Evolutionary conservation across 2,329 filamentous ascomycete species (phyloP).

Genomic region (Cladosporium sp.): DNA sequence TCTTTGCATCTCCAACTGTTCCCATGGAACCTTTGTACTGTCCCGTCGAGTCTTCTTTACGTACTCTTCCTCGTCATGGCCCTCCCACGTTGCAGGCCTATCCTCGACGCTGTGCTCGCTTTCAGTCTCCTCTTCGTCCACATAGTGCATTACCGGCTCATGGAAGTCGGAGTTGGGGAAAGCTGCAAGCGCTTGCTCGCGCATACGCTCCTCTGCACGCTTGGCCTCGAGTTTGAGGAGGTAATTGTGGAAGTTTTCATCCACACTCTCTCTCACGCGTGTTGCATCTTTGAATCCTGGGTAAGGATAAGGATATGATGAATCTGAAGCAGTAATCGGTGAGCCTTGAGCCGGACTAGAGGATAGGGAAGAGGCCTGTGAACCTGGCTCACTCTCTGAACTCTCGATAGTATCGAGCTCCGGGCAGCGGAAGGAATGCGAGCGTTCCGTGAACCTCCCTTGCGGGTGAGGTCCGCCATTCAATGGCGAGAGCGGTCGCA

Average conservation of each 20-base stretch:
- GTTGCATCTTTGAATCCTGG: constrained; percentile 51
- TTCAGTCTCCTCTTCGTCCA: constrained; percentile 64
- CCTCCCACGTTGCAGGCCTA: constrained; percentile 42
- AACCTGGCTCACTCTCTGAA: constrained; percentile 51
- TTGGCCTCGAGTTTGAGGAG: constrained; percentile 77
- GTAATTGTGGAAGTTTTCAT: constrained; percentile 75
- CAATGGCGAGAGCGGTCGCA: constrained; percentile 32
- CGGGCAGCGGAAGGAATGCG: constrained; percentile 62
- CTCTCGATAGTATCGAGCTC: constrained; percentile 64
- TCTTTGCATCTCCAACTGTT: constrained; percentile 77
- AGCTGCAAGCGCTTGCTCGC: constrained; percentile 73
- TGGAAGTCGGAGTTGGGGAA: constrained; percentile 72
- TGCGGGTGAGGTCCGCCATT: constrained; percentile 37
- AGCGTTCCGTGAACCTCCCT: constrained; percentile 38
- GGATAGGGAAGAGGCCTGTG: constrained; percentile 49
- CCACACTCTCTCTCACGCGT: constrained; percentile 65
- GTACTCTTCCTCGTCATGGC: constrained; percentile 41
- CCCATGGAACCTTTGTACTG: constrained; percentile 69
- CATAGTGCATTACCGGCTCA: constrained; percentile 72
- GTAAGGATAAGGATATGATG: constrained; percentile 39
- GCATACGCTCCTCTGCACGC: constrained; percentile 76
- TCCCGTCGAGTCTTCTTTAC: constrained; percentile 50
- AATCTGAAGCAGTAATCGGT: constrained; percentile 51
- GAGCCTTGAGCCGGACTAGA: constrained; percentile 41
- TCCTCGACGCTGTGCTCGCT: constrained; percentile 41